These are phyloP conservation scores for Ceratobasidium sp. DNA, from an alignment of 1,284 basidiomycete genomes.

Conservation along the genomic window DNA sequence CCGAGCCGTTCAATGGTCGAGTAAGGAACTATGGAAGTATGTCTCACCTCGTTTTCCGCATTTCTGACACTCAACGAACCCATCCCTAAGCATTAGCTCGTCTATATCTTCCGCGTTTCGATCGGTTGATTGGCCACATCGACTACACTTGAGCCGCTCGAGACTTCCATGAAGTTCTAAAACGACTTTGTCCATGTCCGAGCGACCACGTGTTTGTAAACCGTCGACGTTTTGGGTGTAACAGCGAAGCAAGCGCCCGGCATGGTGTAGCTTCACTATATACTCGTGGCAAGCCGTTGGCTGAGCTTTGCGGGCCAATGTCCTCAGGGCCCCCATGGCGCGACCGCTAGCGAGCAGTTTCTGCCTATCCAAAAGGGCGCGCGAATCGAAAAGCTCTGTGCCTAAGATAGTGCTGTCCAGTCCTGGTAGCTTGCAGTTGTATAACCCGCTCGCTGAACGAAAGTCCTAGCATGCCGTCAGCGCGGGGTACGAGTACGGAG, in stretches of 20 bases:
- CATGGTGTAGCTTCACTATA: not conserved
- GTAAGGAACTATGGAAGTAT: not conserved
- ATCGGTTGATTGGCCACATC: not conserved
- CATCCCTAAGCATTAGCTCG: not conserved
- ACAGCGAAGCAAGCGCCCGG: too few relatives aligned
- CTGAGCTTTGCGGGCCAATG: not conserved
- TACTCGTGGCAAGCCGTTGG: not conserved
- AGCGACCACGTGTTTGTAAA: not conserved
- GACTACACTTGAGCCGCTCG: not conserved
- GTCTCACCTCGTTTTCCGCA: not conserved
- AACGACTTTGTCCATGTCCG: not conserved
- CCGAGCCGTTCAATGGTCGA: not conserved
- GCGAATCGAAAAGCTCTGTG: conserved; percentile 8
- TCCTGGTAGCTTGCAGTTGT: not conserved
- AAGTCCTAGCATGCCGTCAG: not conserved
- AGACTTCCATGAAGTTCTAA: conserved; percentile 19
- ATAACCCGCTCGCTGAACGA: not conserved
- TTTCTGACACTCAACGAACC: not conserved
- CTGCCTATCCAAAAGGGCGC: not conserved
- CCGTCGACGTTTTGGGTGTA: conserved; percentile 20
- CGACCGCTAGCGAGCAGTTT: not conserved
- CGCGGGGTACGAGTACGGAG: not conserved
- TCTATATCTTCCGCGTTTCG: not conserved
- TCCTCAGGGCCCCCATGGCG: not conserved
- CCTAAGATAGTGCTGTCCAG: not conserved